phyloP scores from a whole-genome alignment of 176 grass and related monocot genomes.

The Phoenix dactylifera region DNA sequence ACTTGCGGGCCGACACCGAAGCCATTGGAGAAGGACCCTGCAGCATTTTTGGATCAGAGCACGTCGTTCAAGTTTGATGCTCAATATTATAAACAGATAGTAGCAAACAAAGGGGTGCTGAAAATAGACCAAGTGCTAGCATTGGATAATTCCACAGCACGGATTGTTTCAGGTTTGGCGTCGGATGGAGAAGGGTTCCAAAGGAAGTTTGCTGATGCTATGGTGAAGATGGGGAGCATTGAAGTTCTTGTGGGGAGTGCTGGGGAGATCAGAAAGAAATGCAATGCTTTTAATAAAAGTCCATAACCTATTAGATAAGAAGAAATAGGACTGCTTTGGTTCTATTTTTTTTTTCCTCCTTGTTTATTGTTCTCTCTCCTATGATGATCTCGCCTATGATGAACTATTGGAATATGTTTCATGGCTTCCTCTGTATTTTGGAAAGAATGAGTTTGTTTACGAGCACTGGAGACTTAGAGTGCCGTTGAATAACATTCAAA shows the following conservation, averaged over 20 bases:
- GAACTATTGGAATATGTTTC: too few species aligned
- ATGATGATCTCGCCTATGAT: too few species aligned
- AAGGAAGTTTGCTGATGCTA: constrained; percentile 27
- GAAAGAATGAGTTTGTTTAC: too few species aligned
- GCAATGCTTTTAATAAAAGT: constrained; percentile 29
- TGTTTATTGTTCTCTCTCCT: too few species aligned
- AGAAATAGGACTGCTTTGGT: too few species aligned
- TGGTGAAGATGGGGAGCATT: constrained; percentile 39
- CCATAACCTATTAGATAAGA: too few species aligned
- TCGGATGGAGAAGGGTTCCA: constrained; percentile 13
- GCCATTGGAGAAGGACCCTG: constrained; percentile 13
- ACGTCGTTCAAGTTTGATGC: constrained; percentile 31
- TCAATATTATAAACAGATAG: constrained; percentile 28
- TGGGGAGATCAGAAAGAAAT: constrained; percentile 49
- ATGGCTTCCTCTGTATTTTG: too few species aligned
- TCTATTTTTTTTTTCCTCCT: too few species aligned
- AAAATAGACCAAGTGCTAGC: constrained; percentile 44
- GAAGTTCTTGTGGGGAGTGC: constrained; percentile 26
- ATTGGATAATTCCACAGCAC: constrained; percentile 16
- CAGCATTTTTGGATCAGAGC: constrained; percentile 28
- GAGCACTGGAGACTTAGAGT: too few species aligned
- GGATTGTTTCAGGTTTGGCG: constrained; percentile 22
- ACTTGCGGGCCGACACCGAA: constrained; percentile 7
- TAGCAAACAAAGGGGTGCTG: constrained; percentile 21
- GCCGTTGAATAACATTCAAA: too few species aligned